These are phyloP conservation scores for Chaetomiaceae sp. DNA, from an alignment of 2,329 filamentous ascomycete species.

Conservation along the genomic window DNA sequence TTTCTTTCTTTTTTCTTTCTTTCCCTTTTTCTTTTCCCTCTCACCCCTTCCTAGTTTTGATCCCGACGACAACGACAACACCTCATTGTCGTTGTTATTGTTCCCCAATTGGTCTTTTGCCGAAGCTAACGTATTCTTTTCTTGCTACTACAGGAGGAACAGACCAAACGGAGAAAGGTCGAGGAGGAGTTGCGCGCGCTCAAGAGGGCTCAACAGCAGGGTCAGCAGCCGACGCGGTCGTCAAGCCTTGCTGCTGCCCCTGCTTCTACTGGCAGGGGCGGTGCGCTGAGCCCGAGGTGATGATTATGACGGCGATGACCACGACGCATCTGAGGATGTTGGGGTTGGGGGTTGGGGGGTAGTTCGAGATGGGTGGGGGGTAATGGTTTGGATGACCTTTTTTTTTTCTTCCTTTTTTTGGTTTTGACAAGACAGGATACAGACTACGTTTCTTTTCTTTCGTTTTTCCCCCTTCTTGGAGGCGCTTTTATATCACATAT, in stretches of 20 bases:
- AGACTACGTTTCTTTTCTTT: background rate
- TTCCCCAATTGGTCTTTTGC: background rate
- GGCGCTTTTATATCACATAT: too few relatives aligned
- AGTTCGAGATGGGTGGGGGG: background rate
- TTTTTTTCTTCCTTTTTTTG: too few relatives aligned
- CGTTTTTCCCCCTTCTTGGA: too few relatives aligned
- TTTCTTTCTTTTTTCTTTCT: background rate
- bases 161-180: constrained; percentile 41
- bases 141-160: constrained; percentile 41
- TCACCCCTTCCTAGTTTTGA: too few relatives aligned
- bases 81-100: background rate
- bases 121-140: constrained; percentile 11
- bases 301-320: background rate
- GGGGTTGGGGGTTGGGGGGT: background rate
- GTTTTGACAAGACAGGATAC: background rate
- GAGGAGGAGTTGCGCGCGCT: constrained; percentile 48
- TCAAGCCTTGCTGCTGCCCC: too few relatives aligned
- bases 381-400: constrained; percentile 1
- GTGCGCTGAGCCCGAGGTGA: constrained; percentile 30
- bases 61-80: too few relatives aligned
- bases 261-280: constrained; percentile 38
- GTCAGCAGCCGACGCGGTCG: too few relatives aligned
- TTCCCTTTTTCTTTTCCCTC: too few relatives aligned
- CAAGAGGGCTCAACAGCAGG: constrained; percentile 30
- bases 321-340: too few relatives aligned